phyloP scores from a whole-genome alignment of 2,329 filamentous ascomycete species.

The Eutypa lata region DNA sequence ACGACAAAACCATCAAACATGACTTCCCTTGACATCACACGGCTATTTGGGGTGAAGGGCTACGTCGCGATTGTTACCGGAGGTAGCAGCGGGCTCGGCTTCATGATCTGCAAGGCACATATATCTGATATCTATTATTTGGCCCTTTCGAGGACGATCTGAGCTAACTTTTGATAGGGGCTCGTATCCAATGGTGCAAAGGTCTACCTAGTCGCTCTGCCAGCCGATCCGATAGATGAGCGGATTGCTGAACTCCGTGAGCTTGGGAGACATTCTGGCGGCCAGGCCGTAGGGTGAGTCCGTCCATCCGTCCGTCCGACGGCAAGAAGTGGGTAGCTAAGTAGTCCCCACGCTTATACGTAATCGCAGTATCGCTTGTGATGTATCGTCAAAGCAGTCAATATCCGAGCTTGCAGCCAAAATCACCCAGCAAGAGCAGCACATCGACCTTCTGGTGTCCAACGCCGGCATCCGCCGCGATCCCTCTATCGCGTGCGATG shows the following conservation, averaged over 20 bases:
- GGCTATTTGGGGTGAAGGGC: conserved; percentile 26
- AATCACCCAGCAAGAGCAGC: conserved; percentile 31
- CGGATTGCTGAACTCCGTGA: conserved; percentile 36
- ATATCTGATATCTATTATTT: not conserved
- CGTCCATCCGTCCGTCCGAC: not conserved
- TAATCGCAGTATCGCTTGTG: conserved; percentile 26
- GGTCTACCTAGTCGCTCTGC: conserved; percentile 40
- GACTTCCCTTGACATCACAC: conserved; percentile 3
- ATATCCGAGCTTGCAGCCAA: conserved; percentile 31
- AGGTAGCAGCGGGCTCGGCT: conserved; percentile 41
- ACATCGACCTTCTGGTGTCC: conserved; percentile 45
- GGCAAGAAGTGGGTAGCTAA: not conserved
- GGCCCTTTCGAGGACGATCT: no score
- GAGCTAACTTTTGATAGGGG: conserved; percentile 25
- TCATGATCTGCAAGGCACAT: conserved; percentile 42
- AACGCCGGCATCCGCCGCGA: conserved; percentile 48
- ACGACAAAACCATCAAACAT: not conserved
- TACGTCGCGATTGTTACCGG: conserved; percentile 33
- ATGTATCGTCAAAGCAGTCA: conserved; percentile 38
- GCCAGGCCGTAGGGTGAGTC: conserved; percentile 35
- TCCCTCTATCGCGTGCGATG: conserved; percentile 39
- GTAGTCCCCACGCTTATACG: not conserved
- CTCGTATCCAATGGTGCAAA: conserved; percentile 44
- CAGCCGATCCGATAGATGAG: conserved; percentile 37
- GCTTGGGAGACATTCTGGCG: conserved; percentile 31